Evolutionary conservation across 2,329 filamentous ascomycete species (phyloP).

Genomic region (Colletotrichum ledebouriae): DNA sequence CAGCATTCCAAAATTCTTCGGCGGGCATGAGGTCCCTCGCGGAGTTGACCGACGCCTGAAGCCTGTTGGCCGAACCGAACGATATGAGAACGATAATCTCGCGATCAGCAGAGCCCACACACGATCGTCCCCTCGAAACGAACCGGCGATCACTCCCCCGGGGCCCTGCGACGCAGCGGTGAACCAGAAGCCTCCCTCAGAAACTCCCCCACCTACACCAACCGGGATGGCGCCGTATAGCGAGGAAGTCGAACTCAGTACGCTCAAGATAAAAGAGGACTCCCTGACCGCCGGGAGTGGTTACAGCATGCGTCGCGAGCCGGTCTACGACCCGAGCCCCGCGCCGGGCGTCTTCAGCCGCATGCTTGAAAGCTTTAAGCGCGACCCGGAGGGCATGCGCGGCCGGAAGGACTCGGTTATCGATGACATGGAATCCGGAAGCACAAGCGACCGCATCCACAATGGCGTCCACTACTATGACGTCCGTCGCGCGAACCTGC

Average conservation of each 20-base stretch:
- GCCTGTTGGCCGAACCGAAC: constrained; percentile 10
- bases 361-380: constrained; percentile 73
- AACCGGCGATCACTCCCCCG: constrained; percentile 1
- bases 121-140: background rate
- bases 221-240: constrained; percentile 53
- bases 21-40: constrained; percentile 33
- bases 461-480: constrained; percentile 67
- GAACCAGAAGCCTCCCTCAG: constrained; percentile 1
- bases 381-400: constrained; percentile 67
- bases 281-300: constrained; percentile 63
- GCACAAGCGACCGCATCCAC: constrained; percentile 48
- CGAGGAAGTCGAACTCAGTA: constrained; percentile 67
- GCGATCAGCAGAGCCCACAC: constrained; percentile 3
- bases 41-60: constrained; percentile 27
- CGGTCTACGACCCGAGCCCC: constrained; percentile 57
- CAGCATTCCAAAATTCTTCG: constrained; percentile 1
- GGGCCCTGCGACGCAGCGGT: constrained; percentile 12
- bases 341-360: constrained; percentile 54
- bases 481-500: constrained; percentile 71
- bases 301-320: constrained; percentile 66
- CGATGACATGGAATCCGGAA: constrained; percentile 47
- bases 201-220: constrained; percentile 3
- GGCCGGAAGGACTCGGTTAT: constrained; percentile 57
- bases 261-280: constrained; percentile 71
- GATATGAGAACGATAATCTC: constrained; percentile 2